Conservation (phyloP, 2,329 filamentous ascomycete genomes). For the Mariannaea elegans region DNA sequence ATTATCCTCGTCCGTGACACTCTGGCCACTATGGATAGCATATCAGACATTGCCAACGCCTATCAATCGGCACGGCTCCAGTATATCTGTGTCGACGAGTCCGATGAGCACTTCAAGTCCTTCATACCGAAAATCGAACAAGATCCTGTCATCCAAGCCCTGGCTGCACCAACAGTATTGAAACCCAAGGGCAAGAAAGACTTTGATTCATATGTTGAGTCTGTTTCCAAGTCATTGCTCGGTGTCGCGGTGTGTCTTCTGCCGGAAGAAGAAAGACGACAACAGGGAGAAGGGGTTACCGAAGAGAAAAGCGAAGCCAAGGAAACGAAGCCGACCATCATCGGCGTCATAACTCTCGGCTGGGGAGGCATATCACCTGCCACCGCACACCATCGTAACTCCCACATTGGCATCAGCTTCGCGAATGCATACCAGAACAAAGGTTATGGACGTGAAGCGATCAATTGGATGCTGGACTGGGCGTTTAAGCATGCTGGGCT, state of each 20-base stretch:
- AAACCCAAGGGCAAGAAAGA: constrained; percentile 17
- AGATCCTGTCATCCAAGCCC: constrained; percentile 20
- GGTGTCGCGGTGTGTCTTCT: constrained; percentile 23
- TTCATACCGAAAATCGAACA: constrained; percentile 22
- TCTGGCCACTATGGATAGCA: too few relatives aligned
- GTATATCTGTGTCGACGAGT: constrained; percentile 21
- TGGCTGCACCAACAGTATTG: constrained; percentile 13
- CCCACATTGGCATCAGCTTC: constrained; percentile 48
- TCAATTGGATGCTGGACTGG: constrained; percentile 57
- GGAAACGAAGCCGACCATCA: constrained; percentile 3
- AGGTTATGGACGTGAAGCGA: constrained; percentile 57
- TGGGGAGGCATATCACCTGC: constrained; percentile 17
- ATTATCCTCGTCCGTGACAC: too few relatives aligned
- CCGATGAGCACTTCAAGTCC: constrained; percentile 6
- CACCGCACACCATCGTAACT: constrained; percentile 22
- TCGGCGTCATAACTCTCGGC: constrained; percentile 27
- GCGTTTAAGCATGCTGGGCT: constrained; percentile 53
- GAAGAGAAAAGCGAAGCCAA: not conserved
- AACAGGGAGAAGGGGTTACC: not conserved
- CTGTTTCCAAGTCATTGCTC: constrained; percentile 17
- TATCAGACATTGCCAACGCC: constrained; percentile 18
- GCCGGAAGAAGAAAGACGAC: constrained; percentile 2
- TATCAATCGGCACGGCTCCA: constrained; percentile 22
- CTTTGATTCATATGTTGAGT: constrained; percentile 15
- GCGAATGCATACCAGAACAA: constrained; percentile 45